phyloP scores from a whole-genome alignment of 495 filamentous ascomycete species.

The Jackrogersella multiformis region DNA sequence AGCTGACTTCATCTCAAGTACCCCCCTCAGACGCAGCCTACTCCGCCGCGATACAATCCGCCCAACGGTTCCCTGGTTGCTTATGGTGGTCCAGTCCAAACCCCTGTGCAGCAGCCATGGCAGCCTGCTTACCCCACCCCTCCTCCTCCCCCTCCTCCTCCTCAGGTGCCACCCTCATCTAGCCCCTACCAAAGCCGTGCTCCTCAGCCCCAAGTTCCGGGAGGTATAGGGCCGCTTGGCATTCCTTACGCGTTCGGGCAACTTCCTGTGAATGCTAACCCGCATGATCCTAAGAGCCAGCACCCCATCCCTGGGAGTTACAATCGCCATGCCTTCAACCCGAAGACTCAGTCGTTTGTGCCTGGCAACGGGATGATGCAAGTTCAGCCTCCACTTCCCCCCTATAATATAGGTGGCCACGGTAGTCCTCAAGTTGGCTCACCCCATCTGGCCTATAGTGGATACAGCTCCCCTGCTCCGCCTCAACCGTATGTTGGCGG shows the following conservation, averaged over 20 bases:
- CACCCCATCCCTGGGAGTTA: conserved; percentile 86
- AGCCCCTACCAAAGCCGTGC: conserved; percentile 38
- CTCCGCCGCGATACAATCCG: conserved; percentile 47
- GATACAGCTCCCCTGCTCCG: conserved; percentile 52
- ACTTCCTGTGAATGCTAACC: conserved; percentile 73
- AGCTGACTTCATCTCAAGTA: conserved; percentile 39
- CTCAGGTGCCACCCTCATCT: conserved; percentile 28
- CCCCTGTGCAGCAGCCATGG: conserved; percentile 49
- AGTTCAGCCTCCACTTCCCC: conserved; percentile 50
- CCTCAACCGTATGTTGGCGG: conserved; percentile 50
- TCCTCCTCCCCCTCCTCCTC: no score
- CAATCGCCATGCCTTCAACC: conserved; percentile 86
- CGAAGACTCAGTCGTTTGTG: conserved; percentile 89
- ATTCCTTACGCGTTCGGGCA: conserved; percentile 80
- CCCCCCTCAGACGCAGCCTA: conserved; percentile 41
- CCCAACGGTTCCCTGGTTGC: conserved; percentile 51
- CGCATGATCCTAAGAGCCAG: conserved; percentile 70
- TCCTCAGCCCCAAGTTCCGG: conserved; percentile 46
- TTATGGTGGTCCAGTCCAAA: conserved; percentile 55
- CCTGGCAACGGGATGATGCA: conserved; percentile 64
- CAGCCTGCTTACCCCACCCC: conserved; percentile 14
- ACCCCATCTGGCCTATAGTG: conserved; percentile 55
- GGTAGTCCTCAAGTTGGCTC: conserved; percentile 58
- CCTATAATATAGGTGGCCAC: conserved; percentile 48
- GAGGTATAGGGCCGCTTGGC: conserved; percentile 47